Evolutionary conservation across 2,329 filamentous ascomycete genomes (phyloP), one percentile per base, ranked within the genome.

Genomic region (Arthrinium phaeospermum): DNA sequence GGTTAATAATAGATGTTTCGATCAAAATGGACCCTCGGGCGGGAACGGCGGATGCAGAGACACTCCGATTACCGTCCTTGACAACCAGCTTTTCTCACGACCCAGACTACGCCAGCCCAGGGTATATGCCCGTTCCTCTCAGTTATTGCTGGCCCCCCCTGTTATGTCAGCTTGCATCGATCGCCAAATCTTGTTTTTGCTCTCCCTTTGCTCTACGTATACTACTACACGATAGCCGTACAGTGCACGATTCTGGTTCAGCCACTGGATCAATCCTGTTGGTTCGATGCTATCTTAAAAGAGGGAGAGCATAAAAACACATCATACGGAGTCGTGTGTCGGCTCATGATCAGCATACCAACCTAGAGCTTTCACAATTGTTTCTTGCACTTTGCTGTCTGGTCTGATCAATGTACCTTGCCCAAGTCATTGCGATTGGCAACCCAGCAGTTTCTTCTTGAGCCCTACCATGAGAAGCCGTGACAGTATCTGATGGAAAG

Each of bases 1-100:
- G 34, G 13, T 64, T 64, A 64, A 64, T 64, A 64, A 64, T 64
- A 64, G 57, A 64, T 64, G 57, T 64, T 64, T 41, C 57, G 34
- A 64, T 64, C 57, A 34, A 64, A 14, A 64, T 41, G 57, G 57
- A 22, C 22, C 57, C 34, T 19, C 57, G 57, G 19, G 57, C 57
- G 57, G 57, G 57, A 64, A 64, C 30, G 19, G 57, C 57, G 57
- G 57, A 64, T 64, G 34, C 41, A 64, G 41, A 64, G 57, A 64
- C 19, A 41, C 19, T 41, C 57, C 57, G 57, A 64, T 41, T 64
- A 37, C 57, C 19, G 57, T 64, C 19, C 57, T 34, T 64, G 34
- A 41, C 30, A 14, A 64, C 57, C 34, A 41, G 30, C 22, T 64
- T 64, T 64, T 64, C 34, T 41, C 19, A 10, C 12, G 30, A n/a